phyloP scores from a whole-genome alignment of 768 basidiomycete genomes.

The Leccinum olivaceopallidum region DNA sequence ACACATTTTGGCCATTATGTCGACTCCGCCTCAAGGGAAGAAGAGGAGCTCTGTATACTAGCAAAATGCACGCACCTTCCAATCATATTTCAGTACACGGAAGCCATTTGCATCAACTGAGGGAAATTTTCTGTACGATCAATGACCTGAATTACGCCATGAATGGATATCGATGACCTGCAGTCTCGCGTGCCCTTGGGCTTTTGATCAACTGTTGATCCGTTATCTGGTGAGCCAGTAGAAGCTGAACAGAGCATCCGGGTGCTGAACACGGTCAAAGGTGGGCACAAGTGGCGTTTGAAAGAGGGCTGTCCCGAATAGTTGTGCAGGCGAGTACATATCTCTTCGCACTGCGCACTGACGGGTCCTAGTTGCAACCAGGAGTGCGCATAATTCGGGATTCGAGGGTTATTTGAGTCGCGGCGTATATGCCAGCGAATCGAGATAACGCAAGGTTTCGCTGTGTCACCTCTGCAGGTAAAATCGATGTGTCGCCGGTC shows the following conservation, averaged over 20 bases:
- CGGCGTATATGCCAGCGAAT: not conserved
- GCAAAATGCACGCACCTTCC: not conserved
- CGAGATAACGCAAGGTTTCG: not conserved
- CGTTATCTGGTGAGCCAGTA: not conserved
- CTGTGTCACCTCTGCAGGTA: not conserved
- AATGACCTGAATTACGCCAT: too few relatives aligned
- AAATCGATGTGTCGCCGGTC: not conserved
- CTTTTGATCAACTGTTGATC: not conserved
- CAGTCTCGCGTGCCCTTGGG: not conserved
- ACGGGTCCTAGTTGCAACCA: not conserved
- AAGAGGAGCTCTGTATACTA: not conserved
- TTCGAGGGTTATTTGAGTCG: not conserved
- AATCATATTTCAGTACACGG: not conserved
- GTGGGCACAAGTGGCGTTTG: constrained; percentile 1
- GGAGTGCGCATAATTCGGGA: not conserved
- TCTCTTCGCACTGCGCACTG: not conserved
- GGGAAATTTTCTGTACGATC: not conserved
- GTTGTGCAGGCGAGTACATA: constrained; percentile 12
- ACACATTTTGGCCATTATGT: not conserved
- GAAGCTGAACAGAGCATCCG: not conserved
- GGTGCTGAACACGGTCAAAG: not conserved
- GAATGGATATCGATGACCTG: not conserved
- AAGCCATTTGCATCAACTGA: not conserved
- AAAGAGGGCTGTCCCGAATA: not conserved
- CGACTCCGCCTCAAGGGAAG: not conserved